These are phyloP conservation scores for Anaeramoeba flamelloides DNA, from an alignment of 78 protist genomes.

Conservation along the genomic window DNA sequence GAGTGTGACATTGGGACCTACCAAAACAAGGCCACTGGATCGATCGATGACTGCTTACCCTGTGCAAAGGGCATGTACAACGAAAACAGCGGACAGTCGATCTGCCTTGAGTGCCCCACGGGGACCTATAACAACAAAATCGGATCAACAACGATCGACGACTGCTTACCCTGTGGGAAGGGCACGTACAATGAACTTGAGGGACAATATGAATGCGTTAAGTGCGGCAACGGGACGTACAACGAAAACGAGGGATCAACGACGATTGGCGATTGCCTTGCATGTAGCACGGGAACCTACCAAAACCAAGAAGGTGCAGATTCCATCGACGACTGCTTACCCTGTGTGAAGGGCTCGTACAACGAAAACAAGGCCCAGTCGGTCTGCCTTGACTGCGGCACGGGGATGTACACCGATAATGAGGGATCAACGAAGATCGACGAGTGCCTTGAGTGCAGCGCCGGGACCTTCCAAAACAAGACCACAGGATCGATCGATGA, in stretches of 20 bases:
- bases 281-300: background rate
- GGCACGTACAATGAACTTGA: background rate
- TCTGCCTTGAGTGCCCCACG: background rate
- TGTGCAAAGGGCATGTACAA: background rate
- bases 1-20: background rate
- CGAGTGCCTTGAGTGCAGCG: conserved; percentile 1
- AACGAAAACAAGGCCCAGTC: background rate
- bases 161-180: background rate
- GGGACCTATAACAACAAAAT: background rate
- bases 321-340: background rate
- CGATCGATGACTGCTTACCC: background rate
- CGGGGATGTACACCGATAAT: background rate
- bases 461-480: background rate
- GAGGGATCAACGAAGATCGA: background rate
- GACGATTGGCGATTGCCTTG: background rate
- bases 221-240: conserved; percentile 3
- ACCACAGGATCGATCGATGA: too few species aligned
- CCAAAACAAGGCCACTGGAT: too few species aligned
- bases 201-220: background rate
- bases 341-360: background rate
- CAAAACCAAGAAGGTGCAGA: background rate
- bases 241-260: background rate
- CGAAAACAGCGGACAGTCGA: background rate
- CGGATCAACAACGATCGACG: background rate
- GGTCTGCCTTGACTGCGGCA: background rate